These are phyloP conservation scores for Potentilla sterilis DNA, from an alignment of 306 rosid species.

Conservation along the genomic window DNA sequence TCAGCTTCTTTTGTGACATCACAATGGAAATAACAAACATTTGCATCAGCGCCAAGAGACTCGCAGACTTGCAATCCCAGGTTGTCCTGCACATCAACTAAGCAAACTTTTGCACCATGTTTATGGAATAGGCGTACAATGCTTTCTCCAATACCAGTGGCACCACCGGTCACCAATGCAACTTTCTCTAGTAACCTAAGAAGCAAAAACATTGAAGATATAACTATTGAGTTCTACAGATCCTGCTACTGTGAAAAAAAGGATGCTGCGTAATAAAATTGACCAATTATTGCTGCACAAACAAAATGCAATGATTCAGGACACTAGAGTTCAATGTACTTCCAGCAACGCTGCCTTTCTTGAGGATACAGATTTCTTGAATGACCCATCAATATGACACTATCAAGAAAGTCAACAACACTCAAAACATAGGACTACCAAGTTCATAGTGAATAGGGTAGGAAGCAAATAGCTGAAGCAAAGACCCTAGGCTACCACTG, in stretches of 20 bases:
- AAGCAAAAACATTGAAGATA: not conserved
- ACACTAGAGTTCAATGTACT: constrained; percentile 38
- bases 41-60: constrained; percentile 42
- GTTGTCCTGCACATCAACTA: constrained; percentile 72
- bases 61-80: constrained; percentile 51
- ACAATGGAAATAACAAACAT: constrained; percentile 43
- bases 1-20: constrained; percentile 70
- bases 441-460: not conserved
- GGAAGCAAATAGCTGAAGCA: not conserved
- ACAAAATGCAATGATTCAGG: not conserved
- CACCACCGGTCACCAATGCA: constrained; percentile 89
- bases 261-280: not conserved
- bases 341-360: not conserved
- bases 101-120: constrained; percentile 82
- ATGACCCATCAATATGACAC: not conserved
- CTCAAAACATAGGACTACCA: not conserved
- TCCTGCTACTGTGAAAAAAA: not conserved
- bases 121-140: constrained; percentile 58
- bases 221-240: not conserved
- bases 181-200: constrained; percentile 74
- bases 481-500: not conserved
- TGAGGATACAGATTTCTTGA: not conserved
- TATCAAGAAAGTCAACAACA: not conserved
- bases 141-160: constrained; percentile 87
- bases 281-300: not conserved